phyloP scores from a whole-genome alignment of 2,329 filamentous ascomycete genomes.

The Fusarium longipes region DNA sequence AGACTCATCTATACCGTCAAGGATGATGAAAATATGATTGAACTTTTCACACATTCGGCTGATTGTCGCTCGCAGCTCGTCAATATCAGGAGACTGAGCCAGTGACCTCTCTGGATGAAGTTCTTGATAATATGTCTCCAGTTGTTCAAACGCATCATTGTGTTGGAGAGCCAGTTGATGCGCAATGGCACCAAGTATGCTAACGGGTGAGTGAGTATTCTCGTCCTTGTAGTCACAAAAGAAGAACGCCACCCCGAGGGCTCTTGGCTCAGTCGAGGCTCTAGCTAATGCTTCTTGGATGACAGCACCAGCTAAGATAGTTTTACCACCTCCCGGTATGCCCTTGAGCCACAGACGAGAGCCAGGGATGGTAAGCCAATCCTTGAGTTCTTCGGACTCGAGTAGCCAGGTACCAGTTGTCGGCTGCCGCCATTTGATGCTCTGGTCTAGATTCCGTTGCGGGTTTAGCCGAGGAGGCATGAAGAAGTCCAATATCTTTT shows the following conservation, averaged over 20 bases:
- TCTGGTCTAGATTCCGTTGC: not conserved
- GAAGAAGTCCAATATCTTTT: conserved; percentile 3
- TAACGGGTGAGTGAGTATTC: accelerated
- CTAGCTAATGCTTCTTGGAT: conserved; percentile 11
- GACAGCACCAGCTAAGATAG: conserved; percentile 12
- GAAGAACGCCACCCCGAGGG: conserved; percentile 7
- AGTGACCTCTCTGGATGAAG: not conserved
- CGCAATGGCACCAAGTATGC: conserved; percentile 14
- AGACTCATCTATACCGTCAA: conserved; percentile 12
- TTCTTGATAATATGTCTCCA: conserved; percentile 2
- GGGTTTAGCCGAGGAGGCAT: not conserved
- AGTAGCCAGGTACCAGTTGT: conserved; percentile 20
- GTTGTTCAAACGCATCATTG: not conserved
- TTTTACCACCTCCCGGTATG: conserved; percentile 22
- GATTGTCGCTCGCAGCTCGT: not conserved
- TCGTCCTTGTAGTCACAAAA: conserved; percentile 27
- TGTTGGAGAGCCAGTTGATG: conserved; percentile 23
- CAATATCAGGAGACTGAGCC: not conserved
- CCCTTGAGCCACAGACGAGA: conserved; percentile 27
- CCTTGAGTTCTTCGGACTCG: not conserved
- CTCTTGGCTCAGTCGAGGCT: too few species aligned
- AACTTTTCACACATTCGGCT: not conserved
- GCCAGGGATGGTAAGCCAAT: not conserved
- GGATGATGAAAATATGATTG: not conserved
- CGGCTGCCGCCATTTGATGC: conserved; percentile 10